Conservation (phyloP, 2,329 filamentous ascomycete genomes). For the Tolypocladium endophyticum region DNA sequence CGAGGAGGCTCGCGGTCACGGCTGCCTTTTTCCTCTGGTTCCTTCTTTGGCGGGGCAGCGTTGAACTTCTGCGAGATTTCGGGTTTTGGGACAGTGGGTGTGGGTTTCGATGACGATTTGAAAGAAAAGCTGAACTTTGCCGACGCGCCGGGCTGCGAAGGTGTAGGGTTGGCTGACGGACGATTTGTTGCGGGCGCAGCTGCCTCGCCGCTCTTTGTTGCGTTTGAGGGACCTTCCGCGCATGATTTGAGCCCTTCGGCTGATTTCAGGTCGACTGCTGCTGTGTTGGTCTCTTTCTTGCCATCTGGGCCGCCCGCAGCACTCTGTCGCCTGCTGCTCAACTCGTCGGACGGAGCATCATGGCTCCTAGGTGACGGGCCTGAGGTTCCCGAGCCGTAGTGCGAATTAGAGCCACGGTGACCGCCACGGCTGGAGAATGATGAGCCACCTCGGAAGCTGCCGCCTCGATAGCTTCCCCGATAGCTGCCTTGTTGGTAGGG, state of each 20-base stretch:
- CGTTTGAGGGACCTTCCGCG: neutral
- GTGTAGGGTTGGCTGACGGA: conserved; percentile 33
- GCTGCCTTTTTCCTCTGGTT: conserved; percentile 12
- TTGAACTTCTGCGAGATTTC: conserved; percentile 62
- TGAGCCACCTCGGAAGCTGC: conserved; percentile 46
- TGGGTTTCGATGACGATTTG: conserved; percentile 58
- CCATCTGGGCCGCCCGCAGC: conserved; percentile 6
- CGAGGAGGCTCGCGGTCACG: conserved; percentile 36
- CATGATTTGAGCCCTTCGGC: neutral
- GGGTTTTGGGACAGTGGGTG: conserved; percentile 47
- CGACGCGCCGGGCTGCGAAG: conserved; percentile 30
- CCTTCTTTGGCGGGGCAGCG: conserved; percentile 39
- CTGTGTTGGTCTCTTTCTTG: conserved; percentile 5
- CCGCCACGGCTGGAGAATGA: conserved; percentile 41
- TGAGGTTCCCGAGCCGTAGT: conserved; percentile 49
- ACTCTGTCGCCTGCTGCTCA: conserved; percentile 9
- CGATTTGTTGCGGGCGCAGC: neutral
- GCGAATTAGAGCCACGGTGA: conserved; percentile 51
- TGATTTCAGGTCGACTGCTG: conserved; percentile 1
- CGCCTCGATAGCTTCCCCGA: conserved; percentile 38
- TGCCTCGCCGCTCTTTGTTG: conserved; percentile 2
- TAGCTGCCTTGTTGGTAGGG: conserved; percentile 37
- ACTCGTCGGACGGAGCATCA: conserved; percentile 6
- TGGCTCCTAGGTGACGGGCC: conserved; percentile 9
- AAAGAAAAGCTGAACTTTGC: conserved; percentile 91